Evolutionary conservation across 495 filamentous ascomycete species (phyloP), one percentile per base, ranked within the genome.

Genomic region (Hypoxylon intermedium): DNA sequence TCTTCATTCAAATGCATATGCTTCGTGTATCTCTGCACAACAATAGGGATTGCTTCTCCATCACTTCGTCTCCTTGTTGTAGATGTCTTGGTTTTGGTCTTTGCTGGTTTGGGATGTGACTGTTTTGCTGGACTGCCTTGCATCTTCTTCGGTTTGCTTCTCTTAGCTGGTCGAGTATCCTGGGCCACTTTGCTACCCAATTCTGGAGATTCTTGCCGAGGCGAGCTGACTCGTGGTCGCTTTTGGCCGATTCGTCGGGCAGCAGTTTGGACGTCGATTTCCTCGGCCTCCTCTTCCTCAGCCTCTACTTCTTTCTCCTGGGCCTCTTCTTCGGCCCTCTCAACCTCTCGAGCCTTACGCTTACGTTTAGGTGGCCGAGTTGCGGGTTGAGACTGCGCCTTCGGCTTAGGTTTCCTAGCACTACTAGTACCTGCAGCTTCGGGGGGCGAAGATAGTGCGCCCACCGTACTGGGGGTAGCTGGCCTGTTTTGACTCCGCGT

Each of bases 21-120:
- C 52, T 70, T 79, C 24, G 73, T 78, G 47, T 78, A 80, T 47
- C 79, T 71, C 59, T 82, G 78, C 24, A 82, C 77, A 0, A 71
- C 73, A 30, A 82, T 67, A 0, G 77, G 71, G 45, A 80, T 75
- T 20, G 73, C 67, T 13, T 58, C 67, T 9, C 69, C 69, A 16
- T 75, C 61, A 11, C 62, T 61, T 57, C 56, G 49, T 54, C 46
- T 64, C 53, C 49, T 67, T 23, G 37, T 18, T 6, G 37, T 18
- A 12, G 51, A 18, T 34, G 57, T 7, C 31, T 65, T 69, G 12
- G 64, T 59, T 54, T 67, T 67, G 41, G 16, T 28, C 28, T 60
- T 61, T 18, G 43, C 15, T 18, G 51, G 15, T 33, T 67, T 72
- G 36, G 74, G 69, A 30, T 76, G 67, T 38, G 73, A 65, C 47